phyloP scores from a whole-genome alignment of 2,329 filamentous ascomycete genomes.

The Ascochyta lentis region DNA sequence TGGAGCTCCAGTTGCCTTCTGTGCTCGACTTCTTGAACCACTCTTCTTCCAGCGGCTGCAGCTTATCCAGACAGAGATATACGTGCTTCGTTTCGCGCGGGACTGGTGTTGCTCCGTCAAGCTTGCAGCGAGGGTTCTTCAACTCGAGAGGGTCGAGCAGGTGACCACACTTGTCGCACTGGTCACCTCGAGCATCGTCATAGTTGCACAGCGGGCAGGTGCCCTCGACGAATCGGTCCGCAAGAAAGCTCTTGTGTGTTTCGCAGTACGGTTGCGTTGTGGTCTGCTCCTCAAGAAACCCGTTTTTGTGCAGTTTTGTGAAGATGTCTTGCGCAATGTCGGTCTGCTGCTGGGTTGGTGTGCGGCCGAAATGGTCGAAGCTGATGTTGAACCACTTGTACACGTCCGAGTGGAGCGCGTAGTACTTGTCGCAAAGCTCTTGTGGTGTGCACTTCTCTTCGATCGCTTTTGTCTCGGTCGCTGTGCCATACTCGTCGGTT shows the following conservation, averaged over 20 bases:
- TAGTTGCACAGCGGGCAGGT: conserved; percentile 74
- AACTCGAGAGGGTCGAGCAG: conserved; percentile 58
- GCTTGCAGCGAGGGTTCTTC: conserved; percentile 78
- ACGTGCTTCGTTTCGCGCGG: conserved; percentile 86
- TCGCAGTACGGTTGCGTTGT: conserved; percentile 93
- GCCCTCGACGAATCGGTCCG: conserved; percentile 76
- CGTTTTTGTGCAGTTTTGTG: conserved; percentile 83
- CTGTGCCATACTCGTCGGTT: conserved; percentile 93
- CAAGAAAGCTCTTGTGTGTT: conserved; percentile 58
- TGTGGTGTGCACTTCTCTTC: conserved; percentile 84
- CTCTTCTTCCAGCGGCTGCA: conserved; percentile 76
- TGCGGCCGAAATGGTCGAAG: conserved; percentile 95
- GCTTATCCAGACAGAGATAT: conserved; percentile 83
- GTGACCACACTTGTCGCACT: conserved; percentile 60
- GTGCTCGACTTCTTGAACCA: conserved; percentile 79
- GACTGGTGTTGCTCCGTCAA: conserved; percentile 83
- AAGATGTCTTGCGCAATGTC: conserved; percentile 94
- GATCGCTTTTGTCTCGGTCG: conserved; percentile 93
- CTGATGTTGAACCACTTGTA: conserved; percentile 97
- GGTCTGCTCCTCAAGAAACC: conserved; percentile 83
- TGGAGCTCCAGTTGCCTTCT: conserved; percentile 78
- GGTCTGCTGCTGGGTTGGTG: conserved; percentile 86
- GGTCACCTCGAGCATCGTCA: conserved; percentile 60
- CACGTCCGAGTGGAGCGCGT: conserved; percentile 85
- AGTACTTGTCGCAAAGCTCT: conserved; percentile 90